Conservation (phyloP, 2,329 filamentous ascomycete species). For the Xylaria sp. region DNA sequence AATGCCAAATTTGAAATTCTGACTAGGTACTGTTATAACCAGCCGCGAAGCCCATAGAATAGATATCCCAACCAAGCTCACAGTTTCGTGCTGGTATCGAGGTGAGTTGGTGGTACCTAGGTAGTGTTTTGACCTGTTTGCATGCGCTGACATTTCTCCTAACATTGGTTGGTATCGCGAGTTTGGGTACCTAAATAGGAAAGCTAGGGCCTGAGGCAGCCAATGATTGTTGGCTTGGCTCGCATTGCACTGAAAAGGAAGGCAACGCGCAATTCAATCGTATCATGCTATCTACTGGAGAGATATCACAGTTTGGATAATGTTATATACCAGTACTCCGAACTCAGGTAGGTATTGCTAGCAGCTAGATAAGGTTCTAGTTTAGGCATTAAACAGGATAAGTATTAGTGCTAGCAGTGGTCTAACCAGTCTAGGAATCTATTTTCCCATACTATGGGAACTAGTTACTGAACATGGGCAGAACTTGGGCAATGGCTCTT, state of each 20-base stretch:
- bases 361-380: background rate
- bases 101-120: no score
- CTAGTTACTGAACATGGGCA: no score
- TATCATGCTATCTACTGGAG: background rate
- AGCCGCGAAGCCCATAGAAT: background rate
- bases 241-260: background rate
- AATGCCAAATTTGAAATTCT: background rate
- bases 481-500: background rate
- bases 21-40: background rate
- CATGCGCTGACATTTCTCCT: no score
- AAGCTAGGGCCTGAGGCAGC: conserved; percentile 1
- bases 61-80: no score
- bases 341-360: background rate
- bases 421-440: conserved; percentile 7
- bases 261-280: background rate
- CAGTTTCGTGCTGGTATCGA: no score
- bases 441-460: background rate
- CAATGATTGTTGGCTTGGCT: conserved; percentile 1
- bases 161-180: background rate
- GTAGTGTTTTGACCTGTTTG: no score
- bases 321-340: background rate
- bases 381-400: background rate
- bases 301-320: background rate
- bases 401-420: background rate
- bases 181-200: background rate